A percentile compares a stretch with the other conserved stretches of the same genome.
Conservation (phyloP, 805 yeast genomes). For the Lachancea cidri region DNA sequence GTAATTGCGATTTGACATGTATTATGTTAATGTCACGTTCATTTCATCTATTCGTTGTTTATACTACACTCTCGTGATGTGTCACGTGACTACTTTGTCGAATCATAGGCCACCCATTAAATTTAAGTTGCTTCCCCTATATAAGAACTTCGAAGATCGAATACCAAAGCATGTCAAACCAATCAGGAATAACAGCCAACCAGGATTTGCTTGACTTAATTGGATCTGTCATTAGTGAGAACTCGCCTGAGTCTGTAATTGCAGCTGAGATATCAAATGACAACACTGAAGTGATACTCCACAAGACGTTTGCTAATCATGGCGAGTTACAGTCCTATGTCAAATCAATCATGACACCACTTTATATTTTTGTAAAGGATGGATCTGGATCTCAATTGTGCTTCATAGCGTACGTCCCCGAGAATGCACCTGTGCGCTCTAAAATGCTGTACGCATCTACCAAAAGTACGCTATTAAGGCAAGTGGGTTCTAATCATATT, state of each 20-base stretch:
- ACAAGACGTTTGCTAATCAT: slow-evolving; percentile 27
- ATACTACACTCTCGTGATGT: no score
- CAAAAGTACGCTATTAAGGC: slow-evolving; percentile 67
- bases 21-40: no score
- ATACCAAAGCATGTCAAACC: slow-evolving; percentile 59
- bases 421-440: slow-evolving; percentile 67
- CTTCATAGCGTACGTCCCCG: slow-evolving; percentile 88
- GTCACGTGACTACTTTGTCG: no score
- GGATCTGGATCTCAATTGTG: slow-evolving; percentile 16
- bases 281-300: slow-evolving; percentile 18
- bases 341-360: slow-evolving; percentile 37
- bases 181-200: slow-evolving; percentile 51
- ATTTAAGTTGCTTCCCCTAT: no score
- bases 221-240: slow-evolving; percentile 10
- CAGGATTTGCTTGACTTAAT: slow-evolving; percentile 19
- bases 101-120: no score
- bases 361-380: slow-evolving; percentile 46
- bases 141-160: no score
- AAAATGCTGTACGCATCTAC: slow-evolving; percentile 96
- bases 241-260: slow-evolving; percentile 8
- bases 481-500: slow-evolving; percentile 54
- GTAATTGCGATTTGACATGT: background rate
- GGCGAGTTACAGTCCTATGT: slow-evolving; percentile 35
- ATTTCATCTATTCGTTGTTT: no score
- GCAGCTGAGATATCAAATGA: slow-evolving; percentile 24